Evolutionary conservation across 495 filamentous ascomycete genomes (phyloP).

Genomic region (Penicillium flavigenum): DNA sequence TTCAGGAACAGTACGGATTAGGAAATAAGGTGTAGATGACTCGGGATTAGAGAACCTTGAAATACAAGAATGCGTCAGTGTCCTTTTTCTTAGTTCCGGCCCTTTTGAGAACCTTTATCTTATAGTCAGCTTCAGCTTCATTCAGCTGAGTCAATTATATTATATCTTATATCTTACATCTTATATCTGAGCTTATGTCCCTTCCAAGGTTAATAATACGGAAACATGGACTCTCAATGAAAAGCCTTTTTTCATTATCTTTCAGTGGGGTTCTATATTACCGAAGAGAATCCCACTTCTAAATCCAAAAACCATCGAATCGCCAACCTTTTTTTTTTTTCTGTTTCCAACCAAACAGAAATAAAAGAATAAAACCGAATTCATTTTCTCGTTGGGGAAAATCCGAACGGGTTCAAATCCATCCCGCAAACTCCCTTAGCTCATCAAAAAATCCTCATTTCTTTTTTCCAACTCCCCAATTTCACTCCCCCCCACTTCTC

Average conservation of each 20-base stretch:
- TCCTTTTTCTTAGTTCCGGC: constrained; percentile 2
- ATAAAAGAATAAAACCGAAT: neutral
- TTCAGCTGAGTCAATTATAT: constrained; percentile 3
- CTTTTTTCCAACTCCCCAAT: constrained; percentile 23
- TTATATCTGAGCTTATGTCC: neutral
- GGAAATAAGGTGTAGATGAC: neutral
- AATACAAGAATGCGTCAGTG: neutral
- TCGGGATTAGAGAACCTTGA: neutral
- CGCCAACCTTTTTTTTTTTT: neutral
- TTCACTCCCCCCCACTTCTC: constrained; percentile 6
- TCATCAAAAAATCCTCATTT: constrained; percentile 31
- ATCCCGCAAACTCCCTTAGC: constrained; percentile 49
- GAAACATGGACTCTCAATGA: constrained; percentile 2
- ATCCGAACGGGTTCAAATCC: constrained; percentile 33
- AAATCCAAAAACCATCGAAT: neutral
- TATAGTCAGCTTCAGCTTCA: constrained; percentile 5
- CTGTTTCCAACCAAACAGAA: neutral
- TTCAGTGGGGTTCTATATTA: neutral
- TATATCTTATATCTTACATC: no score
- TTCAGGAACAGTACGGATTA: neutral
- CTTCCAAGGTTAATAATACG: neutral
- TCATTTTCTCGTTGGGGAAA: constrained; percentile 2
- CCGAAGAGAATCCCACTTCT: constrained; percentile 8
- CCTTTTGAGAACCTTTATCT: neutral
- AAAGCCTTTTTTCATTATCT: neutral